Conservation (phyloP, 257 asterid species). For the Nemophila menziesii region DNA sequence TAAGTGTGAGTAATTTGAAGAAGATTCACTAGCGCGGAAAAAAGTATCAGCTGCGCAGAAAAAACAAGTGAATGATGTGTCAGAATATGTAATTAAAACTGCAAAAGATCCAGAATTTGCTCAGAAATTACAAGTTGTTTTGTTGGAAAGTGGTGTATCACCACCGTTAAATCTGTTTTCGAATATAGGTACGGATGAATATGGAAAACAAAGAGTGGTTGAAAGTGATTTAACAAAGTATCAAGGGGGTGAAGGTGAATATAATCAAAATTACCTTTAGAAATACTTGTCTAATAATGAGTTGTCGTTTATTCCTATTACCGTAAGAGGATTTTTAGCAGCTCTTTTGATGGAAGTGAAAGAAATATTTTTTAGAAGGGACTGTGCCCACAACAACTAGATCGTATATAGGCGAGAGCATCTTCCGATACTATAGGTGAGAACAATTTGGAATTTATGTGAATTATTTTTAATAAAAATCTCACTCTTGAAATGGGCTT, state of each 20-base stretch:
- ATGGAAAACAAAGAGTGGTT: slow-evolving; percentile 23
- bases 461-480: no score
- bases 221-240: slow-evolving; percentile 19
- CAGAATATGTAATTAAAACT: slow-evolving; percentile 18
- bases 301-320: slow-evolving; percentile 28
- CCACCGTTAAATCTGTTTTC: slow-evolving; percentile 21
- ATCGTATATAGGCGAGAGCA: no score
- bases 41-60: slow-evolving; percentile 23
- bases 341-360: slow-evolving; percentile 14
- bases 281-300: slow-evolving; percentile 19
- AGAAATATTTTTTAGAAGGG: slow-evolving; percentile 23
- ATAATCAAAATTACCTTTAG: slow-evolving; percentile 19
- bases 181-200: slow-evolving; percentile 14
- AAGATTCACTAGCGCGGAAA: slow-evolving; percentile 17
- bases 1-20: no score
- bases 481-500: no score
- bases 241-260: slow-evolving; percentile 23
- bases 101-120: slow-evolving; percentile 27
- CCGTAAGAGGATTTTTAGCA: slow-evolving; percentile 24
- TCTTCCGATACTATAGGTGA: slow-evolving; percentile 24
- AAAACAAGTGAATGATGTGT: slow-evolving; percentile 30
- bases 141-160: slow-evolving; percentile 22
- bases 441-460: no score
- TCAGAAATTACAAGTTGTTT: slow-evolving; percentile 21
- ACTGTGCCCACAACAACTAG: slow-evolving; percentile 19